phyloP scores from a whole-genome alignment of 208 protist genomes.

The Tritrichomonas musculus region DNA sequence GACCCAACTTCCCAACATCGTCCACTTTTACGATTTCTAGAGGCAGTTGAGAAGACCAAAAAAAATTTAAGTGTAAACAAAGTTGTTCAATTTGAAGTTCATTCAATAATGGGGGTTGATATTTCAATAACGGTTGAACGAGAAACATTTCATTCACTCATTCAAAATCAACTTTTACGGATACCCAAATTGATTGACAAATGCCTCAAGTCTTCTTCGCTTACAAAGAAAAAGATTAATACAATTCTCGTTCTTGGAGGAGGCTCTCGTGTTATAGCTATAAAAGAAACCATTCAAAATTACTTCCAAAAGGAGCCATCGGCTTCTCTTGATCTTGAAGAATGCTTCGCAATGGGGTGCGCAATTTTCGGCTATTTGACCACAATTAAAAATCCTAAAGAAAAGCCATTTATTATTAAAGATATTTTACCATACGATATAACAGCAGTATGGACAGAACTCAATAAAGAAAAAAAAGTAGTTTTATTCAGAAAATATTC shows the following conservation, averaged over 20 bases:
- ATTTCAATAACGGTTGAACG: neutral
- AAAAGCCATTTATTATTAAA: neutral
- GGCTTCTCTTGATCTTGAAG: neutral
- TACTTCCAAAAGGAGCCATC: neutral
- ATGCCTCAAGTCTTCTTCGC: neutral
- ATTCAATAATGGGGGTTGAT: conserved; percentile 38
- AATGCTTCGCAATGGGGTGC: neutral
- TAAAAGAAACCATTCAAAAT: neutral
- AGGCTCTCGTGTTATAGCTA: neutral
- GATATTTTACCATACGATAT: neutral
- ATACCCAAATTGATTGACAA: neutral
- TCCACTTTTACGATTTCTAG: conserved; percentile 24
- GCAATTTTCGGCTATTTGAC: neutral
- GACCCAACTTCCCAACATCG: conserved; percentile 33
- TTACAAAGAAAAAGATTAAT: neutral
- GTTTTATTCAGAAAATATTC: neutral
- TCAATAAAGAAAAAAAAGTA: neutral
- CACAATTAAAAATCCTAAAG: neutral
- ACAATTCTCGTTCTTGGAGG: neutral
- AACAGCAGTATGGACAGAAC: neutral
- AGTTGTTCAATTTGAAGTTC: conserved; percentile 41
- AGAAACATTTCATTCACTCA: neutral
- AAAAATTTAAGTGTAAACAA: conserved; percentile 40
- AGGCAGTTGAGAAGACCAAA: conserved; percentile 35
- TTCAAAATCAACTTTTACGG: neutral